Percentiles rank a stretch among this genome's conserved stretches.
phyloP scores from a whole-genome alignment of 2,329 filamentous ascomycete genomes.

The Fusarium sp. region DNA sequence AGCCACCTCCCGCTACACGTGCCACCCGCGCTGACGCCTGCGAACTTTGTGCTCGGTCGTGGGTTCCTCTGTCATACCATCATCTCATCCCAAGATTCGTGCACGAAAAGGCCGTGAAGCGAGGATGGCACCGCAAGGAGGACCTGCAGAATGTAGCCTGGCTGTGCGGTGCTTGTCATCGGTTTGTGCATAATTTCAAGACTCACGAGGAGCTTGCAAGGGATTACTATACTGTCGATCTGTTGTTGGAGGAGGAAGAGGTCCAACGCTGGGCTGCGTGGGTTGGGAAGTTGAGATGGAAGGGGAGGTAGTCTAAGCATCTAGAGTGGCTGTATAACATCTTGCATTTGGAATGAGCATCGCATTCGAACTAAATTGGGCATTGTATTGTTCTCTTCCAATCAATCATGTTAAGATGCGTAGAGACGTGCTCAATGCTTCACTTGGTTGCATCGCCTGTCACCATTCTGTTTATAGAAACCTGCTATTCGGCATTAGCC shows the following conservation, averaged over 20 bases:
- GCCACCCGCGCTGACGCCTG: slow-evolving; percentile 69
- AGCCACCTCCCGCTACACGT: slow-evolving; percentile 72
- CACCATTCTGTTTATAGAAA: not conserved
- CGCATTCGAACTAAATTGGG: not conserved
- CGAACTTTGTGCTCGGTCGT: slow-evolving; percentile 80
- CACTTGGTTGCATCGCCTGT: not conserved
- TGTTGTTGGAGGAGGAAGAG: slow-evolving; percentile 75
- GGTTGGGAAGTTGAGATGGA: slow-evolving; percentile 81
- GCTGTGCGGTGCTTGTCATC: slow-evolving; percentile 87
- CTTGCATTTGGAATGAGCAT: not conserved
- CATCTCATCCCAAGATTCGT: slow-evolving; percentile 84
- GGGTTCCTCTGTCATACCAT: slow-evolving; percentile 83
- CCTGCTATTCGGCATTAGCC: not conserved
- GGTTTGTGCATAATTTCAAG: slow-evolving; percentile 80
- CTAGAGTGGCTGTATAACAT: not conserved
- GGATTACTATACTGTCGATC: slow-evolving; percentile 78
- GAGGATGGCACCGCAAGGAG: slow-evolving; percentile 82
- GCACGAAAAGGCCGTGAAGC: slow-evolving; percentile 79
- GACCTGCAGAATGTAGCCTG: slow-evolving; percentile 84
- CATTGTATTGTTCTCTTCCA: not conserved
- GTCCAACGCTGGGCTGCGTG: slow-evolving; percentile 77
- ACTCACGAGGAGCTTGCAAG: slow-evolving; percentile 81
- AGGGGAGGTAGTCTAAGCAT: slow-evolving; percentile 53
- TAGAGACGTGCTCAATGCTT: not conserved
- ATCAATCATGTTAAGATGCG: not conserved